Evolutionary conservation across 2,329 filamentous ascomycete genomes (phyloP).

Genomic region (Cucurbitaria berberidis): DNA sequence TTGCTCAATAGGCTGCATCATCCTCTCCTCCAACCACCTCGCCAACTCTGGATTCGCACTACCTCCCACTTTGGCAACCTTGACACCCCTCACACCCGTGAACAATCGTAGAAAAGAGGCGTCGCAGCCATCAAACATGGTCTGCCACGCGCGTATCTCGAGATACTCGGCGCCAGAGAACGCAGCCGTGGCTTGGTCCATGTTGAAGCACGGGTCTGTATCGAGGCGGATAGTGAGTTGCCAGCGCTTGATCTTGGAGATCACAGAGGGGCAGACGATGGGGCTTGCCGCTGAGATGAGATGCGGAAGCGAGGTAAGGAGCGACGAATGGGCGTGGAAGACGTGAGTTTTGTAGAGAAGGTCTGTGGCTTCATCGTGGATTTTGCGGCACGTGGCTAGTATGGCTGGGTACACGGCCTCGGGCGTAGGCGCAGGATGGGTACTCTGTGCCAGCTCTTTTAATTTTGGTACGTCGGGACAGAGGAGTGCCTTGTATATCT

Average conservation of each 20-base stretch:
- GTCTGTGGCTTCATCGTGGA: constrained; percentile 50
- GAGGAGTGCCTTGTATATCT: constrained; percentile 59
- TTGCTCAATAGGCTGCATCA: constrained; percentile 48
- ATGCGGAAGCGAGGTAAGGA: constrained; percentile 55
- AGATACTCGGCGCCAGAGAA: constrained; percentile 56
- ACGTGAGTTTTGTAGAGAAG: constrained; percentile 58
- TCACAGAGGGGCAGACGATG: constrained; percentile 41
- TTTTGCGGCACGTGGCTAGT: constrained; percentile 50
- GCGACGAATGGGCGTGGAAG: constrained; percentile 57
- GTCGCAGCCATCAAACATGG: constrained; percentile 46
- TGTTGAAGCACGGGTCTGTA: constrained; percentile 55
- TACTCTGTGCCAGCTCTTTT: constrained; percentile 5
- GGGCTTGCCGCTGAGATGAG: constrained; percentile 47
- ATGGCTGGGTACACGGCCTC: constrained; percentile 47
- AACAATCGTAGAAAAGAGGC: constrained; percentile 54
- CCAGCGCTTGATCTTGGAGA: constrained; percentile 51
- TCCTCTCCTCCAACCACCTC: constrained; percentile 52
- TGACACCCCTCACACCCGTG: constrained; percentile 54
- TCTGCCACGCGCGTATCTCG: constrained; percentile 58
- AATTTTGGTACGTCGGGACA: constrained; percentile 23
- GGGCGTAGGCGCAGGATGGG: constrained; percentile 11
- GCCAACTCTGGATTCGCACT: constrained; percentile 52
- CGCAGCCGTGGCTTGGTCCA: constrained; percentile 46
- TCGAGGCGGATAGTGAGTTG: constrained; percentile 57
- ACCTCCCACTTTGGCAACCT: constrained; percentile 51